Evolutionary conservation across 495 filamentous ascomycete species (phyloP).

Genomic region (Thozetella sp.): DNA sequence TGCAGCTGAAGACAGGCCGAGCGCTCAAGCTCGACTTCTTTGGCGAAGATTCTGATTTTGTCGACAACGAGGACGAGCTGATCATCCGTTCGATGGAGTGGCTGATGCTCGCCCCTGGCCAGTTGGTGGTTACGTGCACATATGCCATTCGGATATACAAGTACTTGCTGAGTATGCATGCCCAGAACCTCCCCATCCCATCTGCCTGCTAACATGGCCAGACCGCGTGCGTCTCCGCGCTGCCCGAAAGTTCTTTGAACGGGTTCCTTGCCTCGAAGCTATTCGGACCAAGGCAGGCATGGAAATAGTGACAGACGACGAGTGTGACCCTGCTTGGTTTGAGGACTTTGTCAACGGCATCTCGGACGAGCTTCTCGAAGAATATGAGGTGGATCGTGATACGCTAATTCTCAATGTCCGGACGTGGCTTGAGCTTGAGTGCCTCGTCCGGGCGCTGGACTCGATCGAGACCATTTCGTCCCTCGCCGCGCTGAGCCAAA

Average conservation of each 20-base stretch:
- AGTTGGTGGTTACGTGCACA: conserved; percentile 71
- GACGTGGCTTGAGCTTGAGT: conserved; percentile 74
- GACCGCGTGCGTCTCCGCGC: conserved; percentile 61
- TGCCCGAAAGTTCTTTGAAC: conserved; percentile 60
- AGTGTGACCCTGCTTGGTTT: conserved; percentile 39
- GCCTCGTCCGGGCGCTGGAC: conserved; percentile 66
- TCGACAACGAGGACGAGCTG: conserved; percentile 59
- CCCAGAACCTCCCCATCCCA: conserved; percentile 4
- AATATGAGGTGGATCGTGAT: conserved; percentile 28
- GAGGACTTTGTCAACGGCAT: conserved; percentile 34
- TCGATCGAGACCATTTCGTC: conserved; percentile 59
- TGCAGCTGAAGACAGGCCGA: conserved; percentile 41
- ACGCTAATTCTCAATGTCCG: conserved; percentile 55
- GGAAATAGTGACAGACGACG: conserved; percentile 12
- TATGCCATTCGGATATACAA: conserved; percentile 71
- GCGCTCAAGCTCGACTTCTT: conserved; percentile 65
- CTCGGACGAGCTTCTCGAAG: conserved; percentile 31
- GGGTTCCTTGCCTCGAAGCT: conserved; percentile 43
- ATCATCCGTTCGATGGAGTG: conserved; percentile 84
- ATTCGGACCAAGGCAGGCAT: conserved; percentile 36
- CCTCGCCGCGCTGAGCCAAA: conserved; percentile 39
- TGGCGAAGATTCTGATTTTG: conserved; percentile 56
- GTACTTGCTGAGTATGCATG: conserved; percentile 66
- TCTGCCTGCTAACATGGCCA: conserved; percentile 28
- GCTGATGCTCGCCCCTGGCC: conserved; percentile 71